Conservation (phyloP, 129 eudicot genomes). For the Pittosporum tobira region DNA sequence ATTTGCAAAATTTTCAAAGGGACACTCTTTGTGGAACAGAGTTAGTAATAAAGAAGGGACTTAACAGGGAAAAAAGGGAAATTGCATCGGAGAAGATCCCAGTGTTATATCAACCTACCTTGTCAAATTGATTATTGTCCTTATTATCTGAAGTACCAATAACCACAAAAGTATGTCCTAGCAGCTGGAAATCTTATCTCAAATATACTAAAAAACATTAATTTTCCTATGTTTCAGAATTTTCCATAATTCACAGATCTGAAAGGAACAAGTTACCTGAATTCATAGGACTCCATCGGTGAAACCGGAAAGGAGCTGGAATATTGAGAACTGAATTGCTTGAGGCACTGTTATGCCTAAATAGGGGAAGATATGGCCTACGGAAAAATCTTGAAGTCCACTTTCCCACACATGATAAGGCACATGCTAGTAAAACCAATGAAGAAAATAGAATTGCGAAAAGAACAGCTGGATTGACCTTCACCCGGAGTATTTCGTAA, state of each 20-base stretch:
- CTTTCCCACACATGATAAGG: conserved; percentile 23
- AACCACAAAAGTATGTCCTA: not conserved
- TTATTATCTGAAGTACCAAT: not conserved
- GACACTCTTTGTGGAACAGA: too few species aligned
- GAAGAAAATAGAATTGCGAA: conserved; percentile 53
- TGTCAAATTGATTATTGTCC: not conserved
- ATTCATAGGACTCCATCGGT: conserved; percentile 79
- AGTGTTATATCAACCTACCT: not conserved
- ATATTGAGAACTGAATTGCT: conserved; percentile 57
- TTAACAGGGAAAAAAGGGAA: too few species aligned
- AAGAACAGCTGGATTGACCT: conserved; percentile 51
- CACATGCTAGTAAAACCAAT: conserved; percentile 20
- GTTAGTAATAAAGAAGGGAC: too few species aligned
- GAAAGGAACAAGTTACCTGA: conserved; percentile 38
- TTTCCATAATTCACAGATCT: not conserved
- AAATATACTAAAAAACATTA: not conserved
- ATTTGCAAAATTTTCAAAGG: too few species aligned
- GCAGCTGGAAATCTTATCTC: not conserved
- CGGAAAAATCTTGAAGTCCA: conserved; percentile 27
- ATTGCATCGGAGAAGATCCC: too few species aligned
- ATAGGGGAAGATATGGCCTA: conserved; percentile 54
- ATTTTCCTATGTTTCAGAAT: not conserved
- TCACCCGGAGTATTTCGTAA: conserved; percentile 43
- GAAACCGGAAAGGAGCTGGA: conserved; percentile 69
- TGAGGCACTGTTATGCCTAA: conserved; percentile 49